Evolutionary conservation across 1,284 basidiomycete genomes (phyloP).

Genomic region (Hypsizygus ulmarius): DNA sequence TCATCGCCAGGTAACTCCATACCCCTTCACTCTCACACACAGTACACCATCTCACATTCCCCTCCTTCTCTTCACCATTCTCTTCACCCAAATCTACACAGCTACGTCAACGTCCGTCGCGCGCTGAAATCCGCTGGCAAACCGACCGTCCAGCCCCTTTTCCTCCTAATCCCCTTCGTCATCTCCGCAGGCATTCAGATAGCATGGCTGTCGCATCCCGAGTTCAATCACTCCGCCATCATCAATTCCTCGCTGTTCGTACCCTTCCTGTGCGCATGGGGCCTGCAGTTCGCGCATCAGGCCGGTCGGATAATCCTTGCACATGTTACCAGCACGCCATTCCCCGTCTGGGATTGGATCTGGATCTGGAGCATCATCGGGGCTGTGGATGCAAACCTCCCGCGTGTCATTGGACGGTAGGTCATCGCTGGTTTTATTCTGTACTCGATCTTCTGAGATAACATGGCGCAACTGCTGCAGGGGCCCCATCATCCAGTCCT

Average conservation of each 20-base stretch:
- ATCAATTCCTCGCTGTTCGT: constrained; percentile 70
- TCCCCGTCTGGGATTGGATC: constrained; percentile 87
- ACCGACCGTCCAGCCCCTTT: constrained; percentile 55
- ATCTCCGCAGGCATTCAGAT: constrained; percentile 70
- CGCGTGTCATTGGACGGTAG: constrained; percentile 64
- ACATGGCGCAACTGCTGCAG: constrained; percentile 42
- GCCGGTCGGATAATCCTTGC: constrained; percentile 93
- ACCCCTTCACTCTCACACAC: background rate
- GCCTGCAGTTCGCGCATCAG: constrained; percentile 80
- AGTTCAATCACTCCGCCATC: constrained; percentile 53
- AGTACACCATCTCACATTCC: constrained; percentile 29
- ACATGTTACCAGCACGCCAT: constrained; percentile 83
- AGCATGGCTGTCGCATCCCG: constrained; percentile 75
- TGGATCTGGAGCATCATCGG: constrained; percentile 82
- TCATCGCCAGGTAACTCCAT: constrained; percentile 58
- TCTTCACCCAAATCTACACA: no score
- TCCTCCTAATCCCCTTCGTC: constrained; percentile 80
- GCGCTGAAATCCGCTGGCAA: constrained; percentile 31
- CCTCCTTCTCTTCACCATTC: no score
- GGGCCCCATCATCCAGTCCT: constrained; percentile 67
- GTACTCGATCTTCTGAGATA: no score
- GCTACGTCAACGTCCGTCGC: constrained; percentile 75
- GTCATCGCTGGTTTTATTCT: constrained; percentile 26
- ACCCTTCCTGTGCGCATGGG: constrained; percentile 90
- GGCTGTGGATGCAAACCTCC: constrained; percentile 82